Evolutionary conservation across 2,329 filamentous ascomycete species (phyloP).

Genomic region (Pestalotiopsis sp.): DNA sequence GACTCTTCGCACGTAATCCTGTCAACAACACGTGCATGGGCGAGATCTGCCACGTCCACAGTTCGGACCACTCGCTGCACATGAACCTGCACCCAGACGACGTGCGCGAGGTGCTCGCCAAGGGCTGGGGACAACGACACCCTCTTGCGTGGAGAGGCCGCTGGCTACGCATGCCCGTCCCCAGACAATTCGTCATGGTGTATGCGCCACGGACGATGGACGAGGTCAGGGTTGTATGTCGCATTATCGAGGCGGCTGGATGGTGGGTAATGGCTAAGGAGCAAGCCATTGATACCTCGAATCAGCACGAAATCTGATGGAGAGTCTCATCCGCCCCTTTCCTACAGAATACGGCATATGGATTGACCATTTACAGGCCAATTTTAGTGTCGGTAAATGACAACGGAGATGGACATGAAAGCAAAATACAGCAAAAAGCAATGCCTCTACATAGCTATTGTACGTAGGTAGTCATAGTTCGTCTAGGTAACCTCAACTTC

Average conservation of each 20-base stretch:
- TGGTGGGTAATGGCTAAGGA: conserved; percentile 63
- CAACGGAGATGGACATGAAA: too few species aligned
- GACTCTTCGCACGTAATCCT: conserved; percentile 69
- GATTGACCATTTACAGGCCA: too few species aligned
- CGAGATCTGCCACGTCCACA: conserved; percentile 83
- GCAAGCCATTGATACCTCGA: conserved; percentile 34
- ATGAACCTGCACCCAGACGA: conserved; percentile 80
- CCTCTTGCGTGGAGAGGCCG: conserved; percentile 68
- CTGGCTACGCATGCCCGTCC: conserved; percentile 68
- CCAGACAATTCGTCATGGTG: conserved; percentile 76
- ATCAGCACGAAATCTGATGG: neutral
- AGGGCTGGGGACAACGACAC: conserved; percentile 78
- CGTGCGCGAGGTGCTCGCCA: conserved; percentile 69
- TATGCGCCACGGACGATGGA: conserved; percentile 72
- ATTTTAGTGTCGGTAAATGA: too few species aligned
- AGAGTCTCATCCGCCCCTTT: too few species aligned
- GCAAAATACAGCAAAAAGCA: too few species aligned
- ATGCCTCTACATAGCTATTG: too few species aligned
- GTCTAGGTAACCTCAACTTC: too few species aligned
- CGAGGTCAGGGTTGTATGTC: conserved; percentile 68
- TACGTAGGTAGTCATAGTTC: too few species aligned
- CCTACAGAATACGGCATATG: too few species aligned
- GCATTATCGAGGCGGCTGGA: conserved; percentile 73
- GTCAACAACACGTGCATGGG: conserved; percentile 73
- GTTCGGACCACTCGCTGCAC: conserved; percentile 76